These are phyloP conservation scores for Bonia amplexicaulis DNA, from an alignment of 176 grass and related monocot species.

Conservation along the genomic window DNA sequence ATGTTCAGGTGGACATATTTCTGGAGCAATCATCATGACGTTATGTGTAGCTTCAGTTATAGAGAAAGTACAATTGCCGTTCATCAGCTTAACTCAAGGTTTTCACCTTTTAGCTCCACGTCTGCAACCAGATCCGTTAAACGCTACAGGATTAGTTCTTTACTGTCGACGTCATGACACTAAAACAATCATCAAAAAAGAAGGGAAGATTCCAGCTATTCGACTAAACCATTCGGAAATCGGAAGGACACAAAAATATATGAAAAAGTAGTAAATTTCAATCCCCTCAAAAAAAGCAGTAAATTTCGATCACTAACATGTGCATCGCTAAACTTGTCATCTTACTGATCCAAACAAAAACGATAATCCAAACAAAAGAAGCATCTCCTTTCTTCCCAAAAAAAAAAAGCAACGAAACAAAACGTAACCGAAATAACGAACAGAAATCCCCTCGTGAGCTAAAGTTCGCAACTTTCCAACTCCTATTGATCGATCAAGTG, in stretches of 20 bases:
- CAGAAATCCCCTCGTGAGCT: neutral
- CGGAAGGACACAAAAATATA: neutral
- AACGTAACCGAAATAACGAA: neutral
- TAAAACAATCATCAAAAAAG: neutral
- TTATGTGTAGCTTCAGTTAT: neutral
- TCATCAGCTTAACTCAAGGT: neutral
- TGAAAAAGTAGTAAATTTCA: neutral
- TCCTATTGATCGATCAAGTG: neutral
- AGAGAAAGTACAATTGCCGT: neutral
- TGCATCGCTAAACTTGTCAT: neutral
- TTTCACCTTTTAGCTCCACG: neutral
- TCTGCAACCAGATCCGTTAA: neutral
- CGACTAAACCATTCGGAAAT: neutral
- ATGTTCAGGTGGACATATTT: neutral
- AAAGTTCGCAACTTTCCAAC: neutral
- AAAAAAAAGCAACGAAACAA: neutral
- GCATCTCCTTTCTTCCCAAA: neutral
- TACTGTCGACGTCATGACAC: neutral
- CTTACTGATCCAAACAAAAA: neutral
- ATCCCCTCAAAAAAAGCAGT: neutral
- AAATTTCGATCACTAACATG: neutral
- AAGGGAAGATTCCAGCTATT: neutral
- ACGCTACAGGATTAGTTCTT: neutral
- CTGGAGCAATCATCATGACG: neutral
- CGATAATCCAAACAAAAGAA: neutral